Evolutionary conservation across 352 stramenopile genomes (phyloP), one percentile per base, ranked within the genome.

Genomic region (Albugo candida): DNA sequence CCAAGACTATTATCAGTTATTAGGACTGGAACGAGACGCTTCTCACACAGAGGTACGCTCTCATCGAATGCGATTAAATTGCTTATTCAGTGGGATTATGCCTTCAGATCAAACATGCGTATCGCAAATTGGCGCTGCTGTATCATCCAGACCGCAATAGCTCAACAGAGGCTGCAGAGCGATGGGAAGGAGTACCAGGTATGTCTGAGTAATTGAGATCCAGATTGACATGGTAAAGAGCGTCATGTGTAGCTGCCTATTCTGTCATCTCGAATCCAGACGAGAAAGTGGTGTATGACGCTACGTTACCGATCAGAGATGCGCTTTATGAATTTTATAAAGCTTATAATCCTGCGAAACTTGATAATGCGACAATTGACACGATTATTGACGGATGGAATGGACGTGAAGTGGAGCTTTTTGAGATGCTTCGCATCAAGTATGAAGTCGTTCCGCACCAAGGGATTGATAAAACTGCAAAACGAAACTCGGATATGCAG

Each of bases 121-220:
- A 95, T 55, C 75, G 79, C 10, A 88, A 77, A 55, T 56, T 93
- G 37, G 81, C 76, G 38, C 65, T 92, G 36, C 71, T 73, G 50
- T 92, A 76, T 47, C 84, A 95, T 52, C 84, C 84, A 1, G 84
- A 95, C 55, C 89, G 93, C 53, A 98, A 98, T 63, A 76, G 82
- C 42, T 73, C 61, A 1, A 46, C 63, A 0, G 71, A 81, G 38
- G 71, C 69, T 11, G 60, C 83, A 40, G 67, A 65, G 40, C 67
- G 65, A 19, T 89, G 76, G 76, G 76, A 89, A 37, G 76, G 76
- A 36, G 73, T 89, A 31, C 76, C 65, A 13, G 56, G 54, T 60
- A 21, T 36, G 54, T 41, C 12, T 24, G 21, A 4, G 19, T 27
- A 37, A 13, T 18, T 51, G 24, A 14, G 12, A 5, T 8, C 35